These are phyloP conservation scores for Microbotryum silenes-acaulis DNA, from an alignment of 1,284 basidiomycete genomes.

Conservation along the genomic window DNA sequence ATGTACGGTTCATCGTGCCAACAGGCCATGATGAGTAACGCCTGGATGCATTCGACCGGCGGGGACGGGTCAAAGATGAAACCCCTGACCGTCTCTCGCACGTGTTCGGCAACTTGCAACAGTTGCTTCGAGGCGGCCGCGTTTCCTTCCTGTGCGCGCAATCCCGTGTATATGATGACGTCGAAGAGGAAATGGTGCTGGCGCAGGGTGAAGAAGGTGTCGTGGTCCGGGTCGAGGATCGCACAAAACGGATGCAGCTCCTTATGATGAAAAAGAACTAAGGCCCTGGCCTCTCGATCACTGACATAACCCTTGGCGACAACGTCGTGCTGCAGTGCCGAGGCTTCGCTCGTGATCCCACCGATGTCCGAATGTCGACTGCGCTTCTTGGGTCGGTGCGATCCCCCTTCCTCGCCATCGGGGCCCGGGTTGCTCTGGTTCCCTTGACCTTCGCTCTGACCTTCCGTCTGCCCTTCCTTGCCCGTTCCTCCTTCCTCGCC, in stretches of 20 bases:
- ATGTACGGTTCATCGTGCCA: conserved; percentile 22
- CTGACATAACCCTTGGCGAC: conserved; percentile 21
- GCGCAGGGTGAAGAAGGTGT: conserved; percentile 12
- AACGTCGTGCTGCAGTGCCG: conserved; percentile 1
- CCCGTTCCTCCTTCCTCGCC: not conserved
- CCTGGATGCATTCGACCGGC: conserved; percentile 14
- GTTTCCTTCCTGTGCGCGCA: conserved; percentile 7
- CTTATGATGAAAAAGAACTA: conserved; percentile 9
- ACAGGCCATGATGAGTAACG: conserved; percentile 14
- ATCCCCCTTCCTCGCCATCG: not conserved
- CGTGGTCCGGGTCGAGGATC: conserved; percentile 11
- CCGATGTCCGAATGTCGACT: not conserved
- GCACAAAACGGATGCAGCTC: conserved; percentile 17
- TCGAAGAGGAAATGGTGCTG: conserved; percentile 14
- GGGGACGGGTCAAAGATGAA: conserved; percentile 13
- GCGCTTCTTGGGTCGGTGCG: conserved; percentile 1
- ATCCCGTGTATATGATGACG: conserved; percentile 11
- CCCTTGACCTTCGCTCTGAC: not conserved
- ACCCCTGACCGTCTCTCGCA: conserved; percentile 6
- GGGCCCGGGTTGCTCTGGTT: not conserved
- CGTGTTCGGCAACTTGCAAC: conserved; percentile 15
- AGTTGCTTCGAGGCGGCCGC: conserved; percentile 9
- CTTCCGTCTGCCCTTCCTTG: not conserved
- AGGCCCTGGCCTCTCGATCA: conserved; percentile 29
- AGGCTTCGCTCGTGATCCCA: too few species aligned